Evolutionary conservation across 495 filamentous ascomycete species (phyloP), one percentile per base, ranked within the genome.

Genomic region (Trichoderma erinaceum): DNA sequence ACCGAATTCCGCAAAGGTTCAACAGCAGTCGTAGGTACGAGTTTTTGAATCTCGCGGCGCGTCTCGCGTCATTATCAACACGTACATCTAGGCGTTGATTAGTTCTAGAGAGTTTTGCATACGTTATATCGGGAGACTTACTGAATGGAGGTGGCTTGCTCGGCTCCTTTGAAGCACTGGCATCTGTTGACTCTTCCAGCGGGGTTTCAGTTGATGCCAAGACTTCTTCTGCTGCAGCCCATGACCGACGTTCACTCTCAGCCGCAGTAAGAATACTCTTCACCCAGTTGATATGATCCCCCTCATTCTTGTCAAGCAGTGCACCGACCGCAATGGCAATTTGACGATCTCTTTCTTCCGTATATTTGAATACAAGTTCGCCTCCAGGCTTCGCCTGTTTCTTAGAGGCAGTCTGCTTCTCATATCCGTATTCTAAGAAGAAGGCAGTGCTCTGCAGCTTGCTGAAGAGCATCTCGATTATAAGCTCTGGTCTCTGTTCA

Each of bases 381-480:
- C 91, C 84, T 0, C 73, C 84, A n/a, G 90, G 83, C 69, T 85
- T 83, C 29, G 80, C 72, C 25, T 79, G 71, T 46, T 85, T 83
- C 43, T 82, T 84, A 11, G 85, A 82, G 29, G 86, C 73, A 0
- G 89, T 87, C 73, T 93, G 91, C 72, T 89, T 90, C 72, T 97
- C 92, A 71, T 92, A 89, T 6, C 96, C 96, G 74, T 92, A 91
- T 74, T 97, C 92, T 4, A 99, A 83, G 73, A 91, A 98, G 75
- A 88, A 90, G 0, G 89, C 84, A 0, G 93, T 96, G 2, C 85
- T 85, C 67, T 87, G 88, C 72, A 92, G 92, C 77, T 99, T 99
- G 75, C 90, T 93, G 75, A 99, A 99, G 15, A 99, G 81, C 76
- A 99, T 77, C 75, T 99, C 96, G 6, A 93, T 89, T 65, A 92